Evolutionary conservation across 805 yeast genomes (phyloP), one percentile per base, ranked within the genome.

Genomic region (Hyphopichia homilentoma): DNA sequence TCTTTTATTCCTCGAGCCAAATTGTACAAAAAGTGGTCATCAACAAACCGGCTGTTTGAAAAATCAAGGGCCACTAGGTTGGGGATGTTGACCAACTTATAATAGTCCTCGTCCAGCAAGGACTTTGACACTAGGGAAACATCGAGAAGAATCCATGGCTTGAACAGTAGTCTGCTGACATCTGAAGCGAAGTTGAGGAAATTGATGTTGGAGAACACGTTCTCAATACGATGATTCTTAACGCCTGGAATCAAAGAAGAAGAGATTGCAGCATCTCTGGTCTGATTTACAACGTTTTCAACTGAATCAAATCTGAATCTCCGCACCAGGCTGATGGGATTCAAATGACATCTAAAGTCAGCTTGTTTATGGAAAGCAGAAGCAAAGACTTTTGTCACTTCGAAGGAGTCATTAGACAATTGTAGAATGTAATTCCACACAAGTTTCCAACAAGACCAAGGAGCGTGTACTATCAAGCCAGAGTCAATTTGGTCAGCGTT

Each of bases 171-270:
- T 8, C 35, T 33, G 23, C 40, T 43, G 13, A 60, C 30, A 24
- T 45, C 44, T 6, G 30, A 11, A 2, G 39, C 41, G 4, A 65
- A 28, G 12, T 55, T 58, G 13, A 25, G 16, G 4, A 62, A 25
- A 14, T 43, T 35, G 7, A 59, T 43, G 35, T 65, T 64, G 15
- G 48, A 39, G 34, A 58, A 63, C 5, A 66, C 24, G 29, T 54
- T 62, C 27, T 65, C 71, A 16, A 66, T 30, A 24, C 72, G 40
- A 46, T 65, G 68, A 16, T 27, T 36, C 14, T 28, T 21, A 9
- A 35, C 27, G 7, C 33, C 36, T 2, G 50, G 50, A 9, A 47
- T 37, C 7, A 15, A 7, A 7, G 14, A n/a, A n/a, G 14, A 12
- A 7, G 7, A 6, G 26, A 24, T 8, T 7, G 14, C 26, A 11